phyloP scores from a whole-genome alignment of 2,329 filamentous ascomycete species.

The Talaromyces sp. region DNA sequence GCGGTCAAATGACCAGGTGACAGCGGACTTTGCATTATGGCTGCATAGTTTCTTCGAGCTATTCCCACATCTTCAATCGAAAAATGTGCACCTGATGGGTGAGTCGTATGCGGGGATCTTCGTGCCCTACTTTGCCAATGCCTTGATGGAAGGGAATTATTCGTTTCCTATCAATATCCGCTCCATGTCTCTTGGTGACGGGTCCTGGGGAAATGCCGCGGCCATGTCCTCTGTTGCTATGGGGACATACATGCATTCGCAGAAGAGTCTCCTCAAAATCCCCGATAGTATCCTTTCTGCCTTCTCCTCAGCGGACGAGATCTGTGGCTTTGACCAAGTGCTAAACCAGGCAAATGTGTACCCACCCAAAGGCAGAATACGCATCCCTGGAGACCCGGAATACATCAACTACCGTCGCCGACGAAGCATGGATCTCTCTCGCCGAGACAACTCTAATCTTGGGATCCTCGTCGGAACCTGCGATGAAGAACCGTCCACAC shows the following conservation, averaged over 20 bases:
- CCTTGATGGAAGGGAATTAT: slow-evolving; percentile 32
- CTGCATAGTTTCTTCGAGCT: slow-evolving; percentile 32
- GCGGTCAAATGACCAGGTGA: slow-evolving; percentile 30
- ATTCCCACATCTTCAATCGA: slow-evolving; percentile 36
- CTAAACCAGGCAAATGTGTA: slow-evolving; percentile 31
- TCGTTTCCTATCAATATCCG: slow-evolving; percentile 33
- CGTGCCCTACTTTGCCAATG: slow-evolving; percentile 40
- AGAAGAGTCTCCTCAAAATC: slow-evolving; percentile 28
- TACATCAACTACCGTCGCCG: slow-evolving; percentile 29
- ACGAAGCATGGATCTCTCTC: not conserved
- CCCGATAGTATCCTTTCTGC: slow-evolving; percentile 30
- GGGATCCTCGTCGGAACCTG: slow-evolving; percentile 21
- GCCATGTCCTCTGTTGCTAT: slow-evolving; percentile 37
- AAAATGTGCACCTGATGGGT: slow-evolving; percentile 40
- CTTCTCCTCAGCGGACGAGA: slow-evolving; percentile 34
- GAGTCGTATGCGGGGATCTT: slow-evolving; percentile 44
- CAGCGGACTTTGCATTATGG: slow-evolving; percentile 36
- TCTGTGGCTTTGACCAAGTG: slow-evolving; percentile 36
- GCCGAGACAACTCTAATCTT: slow-evolving; percentile 16
- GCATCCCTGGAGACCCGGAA: slow-evolving; percentile 36
- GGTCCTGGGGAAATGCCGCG: slow-evolving; percentile 39
- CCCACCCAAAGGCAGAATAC: slow-evolving; percentile 34
- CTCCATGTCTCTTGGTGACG: slow-evolving; percentile 42
- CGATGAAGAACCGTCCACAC: slow-evolving; percentile 27
- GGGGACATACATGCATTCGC: slow-evolving; percentile 31